These are phyloP conservation scores for Cutaneotrichosporon cavernicola DNA, from an alignment of 1,284 basidiomycete genomes.

Conservation along the genomic window DNA sequence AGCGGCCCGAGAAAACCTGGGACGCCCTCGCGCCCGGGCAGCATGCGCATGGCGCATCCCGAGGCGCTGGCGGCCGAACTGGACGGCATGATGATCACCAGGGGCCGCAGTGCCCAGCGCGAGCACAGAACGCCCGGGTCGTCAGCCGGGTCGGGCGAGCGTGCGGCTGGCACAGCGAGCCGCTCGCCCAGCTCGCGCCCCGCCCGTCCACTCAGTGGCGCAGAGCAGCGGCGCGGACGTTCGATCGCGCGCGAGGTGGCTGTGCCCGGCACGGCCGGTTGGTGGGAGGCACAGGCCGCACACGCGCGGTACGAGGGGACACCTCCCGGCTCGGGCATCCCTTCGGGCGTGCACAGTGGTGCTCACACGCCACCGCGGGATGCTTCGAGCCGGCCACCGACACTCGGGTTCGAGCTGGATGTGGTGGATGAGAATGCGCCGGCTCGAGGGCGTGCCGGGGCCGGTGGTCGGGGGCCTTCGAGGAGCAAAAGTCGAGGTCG, in stretches of 20 bases:
- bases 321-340: constrained; percentile 3
- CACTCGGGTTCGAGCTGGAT: constrained; percentile 22
- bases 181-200: neutral
- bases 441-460: neutral
- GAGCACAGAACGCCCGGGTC: neutral
- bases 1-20: neutral
- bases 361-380: neutral
- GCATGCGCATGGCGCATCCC: constrained; percentile 1
- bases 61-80: constrained; percentile 14
- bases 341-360: neutral
- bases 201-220: constrained; percentile 11
- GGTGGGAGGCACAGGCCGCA: constrained; percentile 5
- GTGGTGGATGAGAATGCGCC: constrained; percentile 21
- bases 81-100: constrained; percentile 17
- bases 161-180: neutral
- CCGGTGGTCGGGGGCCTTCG: neutral
- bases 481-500: constrained; percentile 2
- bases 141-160: neutral
- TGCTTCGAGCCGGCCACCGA: constrained; percentile 12
- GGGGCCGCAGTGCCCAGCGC: constrained; percentile 14
- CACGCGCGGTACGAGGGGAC: neutral
- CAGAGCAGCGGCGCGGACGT: constrained; percentile 9
- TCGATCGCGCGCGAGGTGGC: neutral
- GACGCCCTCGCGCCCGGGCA: neutral
- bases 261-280: constrained; percentile 6